Conservation (phyloP, 331 rosid species). For the Erythrophleum ivorense region DNA sequence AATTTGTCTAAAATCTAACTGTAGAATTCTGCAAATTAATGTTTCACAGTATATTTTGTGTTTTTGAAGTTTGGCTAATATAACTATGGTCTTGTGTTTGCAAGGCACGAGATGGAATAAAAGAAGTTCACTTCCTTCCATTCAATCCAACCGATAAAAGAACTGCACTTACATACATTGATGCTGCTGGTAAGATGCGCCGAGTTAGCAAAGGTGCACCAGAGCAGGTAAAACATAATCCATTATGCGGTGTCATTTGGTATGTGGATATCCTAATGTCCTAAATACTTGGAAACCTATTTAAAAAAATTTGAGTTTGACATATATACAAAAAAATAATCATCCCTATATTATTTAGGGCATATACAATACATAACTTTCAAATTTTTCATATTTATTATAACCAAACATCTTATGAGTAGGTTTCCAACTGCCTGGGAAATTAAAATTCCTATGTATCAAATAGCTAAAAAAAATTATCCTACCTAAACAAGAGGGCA, state of each 20-base stretch:
- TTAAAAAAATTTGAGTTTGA: background rate
- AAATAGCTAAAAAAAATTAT: no score
- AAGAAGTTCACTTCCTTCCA: conserved; percentile 78
- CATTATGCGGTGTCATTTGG: background rate
- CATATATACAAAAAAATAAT: background rate
- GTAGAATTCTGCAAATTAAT: conserved; percentile 20
- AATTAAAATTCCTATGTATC: no score
- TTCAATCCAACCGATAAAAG: conserved; percentile 79
- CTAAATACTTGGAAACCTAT: background rate
- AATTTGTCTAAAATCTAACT: background rate
- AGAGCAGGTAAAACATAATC: conserved; percentile 58
- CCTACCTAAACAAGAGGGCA: background rate
- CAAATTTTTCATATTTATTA: background rate
- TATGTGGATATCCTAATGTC: background rate
- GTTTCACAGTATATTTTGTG: background rate
- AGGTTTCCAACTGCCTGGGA: no score
- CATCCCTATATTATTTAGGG: background rate
- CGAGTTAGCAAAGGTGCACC: conserved; percentile 84
- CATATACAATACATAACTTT: background rate
- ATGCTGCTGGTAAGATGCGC: conserved; percentile 64
- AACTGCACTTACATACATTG: conserved; percentile 72
- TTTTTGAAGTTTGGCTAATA: conserved; percentile 17
- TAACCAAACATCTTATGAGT: background rate
- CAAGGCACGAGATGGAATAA: conserved; percentile 68
- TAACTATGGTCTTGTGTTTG: conserved; percentile 12